phyloP scores from a whole-genome alignment of 1,284 basidiomycete species.

The Pterula multifida region DNA sequence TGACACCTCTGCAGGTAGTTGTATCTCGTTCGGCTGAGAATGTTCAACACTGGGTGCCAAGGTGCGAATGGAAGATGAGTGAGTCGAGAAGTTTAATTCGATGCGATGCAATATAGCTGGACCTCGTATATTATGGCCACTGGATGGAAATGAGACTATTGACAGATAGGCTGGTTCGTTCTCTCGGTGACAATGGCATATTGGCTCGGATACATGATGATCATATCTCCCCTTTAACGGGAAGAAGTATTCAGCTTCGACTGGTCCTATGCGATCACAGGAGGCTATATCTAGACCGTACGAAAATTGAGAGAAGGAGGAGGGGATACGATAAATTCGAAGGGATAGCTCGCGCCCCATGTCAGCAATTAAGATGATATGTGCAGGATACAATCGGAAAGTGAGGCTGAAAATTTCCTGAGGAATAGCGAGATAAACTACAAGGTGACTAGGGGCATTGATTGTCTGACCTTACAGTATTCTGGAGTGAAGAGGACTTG shows the following conservation, averaged over 20 bases:
- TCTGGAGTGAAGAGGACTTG: conserved; percentile 19
- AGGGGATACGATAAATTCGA: neutral
- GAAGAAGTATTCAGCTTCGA: neutral
- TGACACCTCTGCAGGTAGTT: conserved; percentile 18
- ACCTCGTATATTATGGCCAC: neutral
- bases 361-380: neutral
- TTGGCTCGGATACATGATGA: neutral
- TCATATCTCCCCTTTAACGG: neutral
- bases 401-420: conserved; percentile 4
- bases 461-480: conserved; percentile 19
- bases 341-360: neutral
- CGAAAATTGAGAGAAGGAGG: neutral
- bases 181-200: neutral
- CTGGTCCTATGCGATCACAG: neutral
- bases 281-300: neutral
- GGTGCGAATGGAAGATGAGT: neutral
- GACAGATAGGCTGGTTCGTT: neutral
- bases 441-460: neutral
- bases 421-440: conserved; percentile 3
- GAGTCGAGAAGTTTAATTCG: neutral
- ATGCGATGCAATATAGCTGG: neutral
- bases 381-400: neutral
- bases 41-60: neutral
- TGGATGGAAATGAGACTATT: neutral
- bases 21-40: conserved; percentile 11